A percentile compares a stretch with the other conserved stretches of the same genome.
These are phyloP conservation scores for Pulicaria dysenterica DNA, from an alignment of 129 eudicot species.

Conservation along the genomic window DNA sequence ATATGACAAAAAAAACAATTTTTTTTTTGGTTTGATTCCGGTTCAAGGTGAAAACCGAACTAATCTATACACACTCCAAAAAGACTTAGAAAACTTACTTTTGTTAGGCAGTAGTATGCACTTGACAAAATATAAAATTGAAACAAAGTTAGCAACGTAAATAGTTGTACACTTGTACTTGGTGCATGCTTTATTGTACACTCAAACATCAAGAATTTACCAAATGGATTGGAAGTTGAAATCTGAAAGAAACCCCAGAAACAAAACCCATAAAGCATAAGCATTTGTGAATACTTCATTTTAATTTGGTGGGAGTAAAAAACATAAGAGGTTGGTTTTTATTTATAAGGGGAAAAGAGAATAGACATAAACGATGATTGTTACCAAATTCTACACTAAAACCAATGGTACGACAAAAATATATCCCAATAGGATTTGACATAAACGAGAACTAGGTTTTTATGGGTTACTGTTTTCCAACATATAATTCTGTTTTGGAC, in stretches of 20 bases:
- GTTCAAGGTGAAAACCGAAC: neutral
- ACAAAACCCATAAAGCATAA: conserved; percentile 22
- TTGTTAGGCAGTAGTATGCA: conserved; percentile 46
- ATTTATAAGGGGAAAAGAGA: conserved; percentile 22
- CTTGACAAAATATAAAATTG: too few relatives aligned
- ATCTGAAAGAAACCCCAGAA: conserved; percentile 22
- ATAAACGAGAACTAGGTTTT: conserved; percentile 17
- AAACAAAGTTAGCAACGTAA: too few relatives aligned
- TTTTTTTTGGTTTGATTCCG: too few relatives aligned
- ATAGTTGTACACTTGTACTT: too few relatives aligned
- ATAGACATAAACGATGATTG: conserved; percentile 18
- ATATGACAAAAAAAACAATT: too few relatives aligned
- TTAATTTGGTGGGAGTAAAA: conserved; percentile 17
- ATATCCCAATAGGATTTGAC: conserved; percentile 28
- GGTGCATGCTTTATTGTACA: too few relatives aligned
- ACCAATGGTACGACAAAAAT: conserved; percentile 31
- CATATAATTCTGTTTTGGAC: too few relatives aligned
- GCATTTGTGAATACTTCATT: conserved; percentile 32
- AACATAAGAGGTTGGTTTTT: conserved; percentile 16
- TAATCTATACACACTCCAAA: neutral
- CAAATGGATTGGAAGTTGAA: conserved; percentile 26
- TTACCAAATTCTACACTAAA: conserved; percentile 12
- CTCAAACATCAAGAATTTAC: too few relatives aligned
- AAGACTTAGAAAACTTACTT: conserved; percentile 24
- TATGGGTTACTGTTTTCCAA: too few relatives aligned